These are phyloP conservation scores for Lyophyllum atratum DNA, from an alignment of 768 basidiomycete genomes.

Conservation along the genomic window DNA sequence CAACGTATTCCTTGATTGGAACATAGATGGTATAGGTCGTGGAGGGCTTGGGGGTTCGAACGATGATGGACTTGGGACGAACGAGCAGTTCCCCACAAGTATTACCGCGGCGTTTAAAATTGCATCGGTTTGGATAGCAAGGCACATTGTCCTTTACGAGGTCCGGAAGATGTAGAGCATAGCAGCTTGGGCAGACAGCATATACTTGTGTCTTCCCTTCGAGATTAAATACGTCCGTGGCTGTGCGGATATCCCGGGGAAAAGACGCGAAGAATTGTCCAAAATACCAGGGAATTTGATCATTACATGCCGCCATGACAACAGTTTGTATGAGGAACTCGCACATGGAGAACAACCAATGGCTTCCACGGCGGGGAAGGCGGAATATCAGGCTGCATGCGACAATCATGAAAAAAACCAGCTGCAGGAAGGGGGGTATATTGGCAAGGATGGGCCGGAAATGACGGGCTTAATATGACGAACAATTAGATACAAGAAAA, in stretches of 20 bases:
- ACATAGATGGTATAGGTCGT: not conserved
- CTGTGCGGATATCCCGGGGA: conserved; percentile 12
- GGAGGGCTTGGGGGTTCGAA: too few relatives aligned
- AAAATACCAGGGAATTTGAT: not conserved
- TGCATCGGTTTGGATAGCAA: too few relatives aligned
- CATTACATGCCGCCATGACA: not conserved
- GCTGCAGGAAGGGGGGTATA: conserved; percentile 5
- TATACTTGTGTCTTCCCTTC: too few relatives aligned
- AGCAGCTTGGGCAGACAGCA: too few relatives aligned
- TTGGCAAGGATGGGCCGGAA: not conserved
- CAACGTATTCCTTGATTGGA: conserved; percentile 1
- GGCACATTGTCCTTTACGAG: too few relatives aligned
- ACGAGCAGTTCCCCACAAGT: conserved; percentile 9
- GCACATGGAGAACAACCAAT: conserved; percentile 16
- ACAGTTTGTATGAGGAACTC: conserved; percentile 7
- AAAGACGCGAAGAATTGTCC: not conserved
- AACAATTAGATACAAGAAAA: too few relatives aligned
- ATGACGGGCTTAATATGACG: too few relatives aligned
- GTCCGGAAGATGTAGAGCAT: too few relatives aligned
- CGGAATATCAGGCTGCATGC: conserved; percentile 10
- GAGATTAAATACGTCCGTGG: conserved; percentile 11
- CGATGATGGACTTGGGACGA: conserved; percentile 6
- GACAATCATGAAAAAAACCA: conserved; percentile 10
- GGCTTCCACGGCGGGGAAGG: conserved; percentile 11
- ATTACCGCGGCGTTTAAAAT: too few relatives aligned